Percentiles rank a stretch among this genome's conserved stretches.
phyloP scores from a whole-genome alignment of 768 basidiomycete species.

The Mycena maculata region DNA sequence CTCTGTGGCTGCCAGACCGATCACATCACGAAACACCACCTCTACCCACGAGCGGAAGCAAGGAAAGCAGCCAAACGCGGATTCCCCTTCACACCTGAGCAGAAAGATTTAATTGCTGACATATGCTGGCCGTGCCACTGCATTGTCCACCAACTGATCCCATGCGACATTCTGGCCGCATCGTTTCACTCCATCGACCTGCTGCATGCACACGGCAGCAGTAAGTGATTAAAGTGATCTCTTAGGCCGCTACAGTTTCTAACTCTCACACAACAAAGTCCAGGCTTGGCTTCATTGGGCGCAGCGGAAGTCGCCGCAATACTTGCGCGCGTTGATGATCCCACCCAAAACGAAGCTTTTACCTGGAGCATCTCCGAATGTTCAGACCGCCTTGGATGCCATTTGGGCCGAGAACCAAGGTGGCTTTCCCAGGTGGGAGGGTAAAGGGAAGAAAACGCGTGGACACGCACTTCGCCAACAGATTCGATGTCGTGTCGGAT shows the following conservation, averaged over 20 bases:
- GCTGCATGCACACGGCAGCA: not conserved
- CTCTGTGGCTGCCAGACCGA: constrained; percentile 18
- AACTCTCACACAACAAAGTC: constrained; percentile 5
- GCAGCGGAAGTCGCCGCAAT: not conserved
- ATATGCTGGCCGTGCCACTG: constrained; percentile 28
- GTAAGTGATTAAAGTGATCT: not conserved
- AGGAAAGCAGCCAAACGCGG: not conserved
- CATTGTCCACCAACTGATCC: constrained; percentile 22
- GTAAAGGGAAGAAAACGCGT: constrained; percentile 9
- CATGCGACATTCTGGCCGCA: constrained; percentile 5
- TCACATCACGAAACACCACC: constrained; percentile 13
- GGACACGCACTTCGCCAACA: constrained; percentile 16
- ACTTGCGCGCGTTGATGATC: constrained; percentile 24
- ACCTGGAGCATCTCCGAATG: not conserved
- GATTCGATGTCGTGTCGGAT: not conserved
- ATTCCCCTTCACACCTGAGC: constrained; percentile 16
- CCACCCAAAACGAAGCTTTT: not conserved
- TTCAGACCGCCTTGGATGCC: constrained; percentile 11
- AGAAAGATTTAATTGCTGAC: constrained; percentile 1
- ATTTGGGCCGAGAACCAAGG: constrained; percentile 16
- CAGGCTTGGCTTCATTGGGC: constrained; percentile 20
- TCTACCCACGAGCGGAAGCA: constrained; percentile 14
- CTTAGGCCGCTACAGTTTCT: not conserved
- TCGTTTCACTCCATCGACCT: constrained; percentile 21
- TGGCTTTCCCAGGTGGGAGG: constrained; percentile 19